Evolutionary conservation across 2,329 filamentous ascomycete genomes (phyloP), one percentile per base, ranked within the genome.

Genomic region (Orbilia quercus): DNA sequence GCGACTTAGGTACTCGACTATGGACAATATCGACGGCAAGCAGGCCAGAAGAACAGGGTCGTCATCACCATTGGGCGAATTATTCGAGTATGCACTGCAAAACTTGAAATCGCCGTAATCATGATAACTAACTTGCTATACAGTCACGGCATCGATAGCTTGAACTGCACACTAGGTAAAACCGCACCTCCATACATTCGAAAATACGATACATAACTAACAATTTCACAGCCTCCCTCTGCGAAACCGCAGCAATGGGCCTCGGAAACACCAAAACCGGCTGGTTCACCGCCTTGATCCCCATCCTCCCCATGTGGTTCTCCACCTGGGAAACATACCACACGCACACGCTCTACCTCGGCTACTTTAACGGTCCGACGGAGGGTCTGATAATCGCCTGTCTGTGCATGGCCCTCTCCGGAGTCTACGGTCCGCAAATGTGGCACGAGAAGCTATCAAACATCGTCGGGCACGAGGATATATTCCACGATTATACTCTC

Each of bases 301-400:
- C 95, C 1, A 96, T 92, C 77, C 83, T 99, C 47, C 91, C 95
- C 72, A 99, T 99, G 95, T 99, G 96, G 84, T 97, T 99, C 83
- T 97, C 94, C 1, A 99, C 95, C 1, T 99, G 95, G 95, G 95
- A 99, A 82, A 99, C 95, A 0, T 99, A 97, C 81, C 95, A 99
- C 82, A 97, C 95, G 3, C 95, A 99, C 81, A 98, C 95, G 0
- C 84, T 99, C 4, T 99, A 96, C 81, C 88, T 99, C 11, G 95
- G 95, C 63, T 92, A 94, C 80, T 90, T 99, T 86, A 99, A 99
- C 80, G 95, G 95, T 0, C 95, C 95, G 1, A 99, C 95, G 34
- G 95, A 99, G 83, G 95, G 95, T 18, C 84, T 99, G 34, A 88
- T 98, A 58, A 89, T 99, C 75, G 95, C 93, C 23, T 93, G 91